Conservation (phyloP, 805 yeast species). For the Dipodascus albidus region DNA sequence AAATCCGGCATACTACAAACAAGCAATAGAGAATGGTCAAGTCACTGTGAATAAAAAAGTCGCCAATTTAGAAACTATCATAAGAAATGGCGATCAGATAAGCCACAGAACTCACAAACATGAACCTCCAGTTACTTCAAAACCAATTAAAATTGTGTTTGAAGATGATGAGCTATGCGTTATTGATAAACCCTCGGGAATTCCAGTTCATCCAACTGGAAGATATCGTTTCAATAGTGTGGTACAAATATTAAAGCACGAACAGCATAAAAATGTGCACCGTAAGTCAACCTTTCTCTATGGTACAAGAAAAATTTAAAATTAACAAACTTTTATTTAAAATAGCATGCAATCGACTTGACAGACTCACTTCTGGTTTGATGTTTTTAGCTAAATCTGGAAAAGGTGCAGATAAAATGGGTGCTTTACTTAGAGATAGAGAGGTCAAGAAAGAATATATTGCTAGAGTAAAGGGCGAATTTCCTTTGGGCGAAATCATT, state of each 20-base stretch:
- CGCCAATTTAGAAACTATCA: conserved; percentile 52
- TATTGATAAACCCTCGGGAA: conserved; percentile 88
- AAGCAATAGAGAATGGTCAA: conserved; percentile 61
- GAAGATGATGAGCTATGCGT: conserved; percentile 73
- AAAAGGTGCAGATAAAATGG: conserved; percentile 65
- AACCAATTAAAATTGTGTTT: conserved; percentile 52
- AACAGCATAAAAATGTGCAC: conserved; percentile 55
- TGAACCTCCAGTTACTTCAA: conserved; percentile 72
- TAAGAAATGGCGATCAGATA: conserved; percentile 76
- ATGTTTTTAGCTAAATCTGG: conserved; percentile 84
- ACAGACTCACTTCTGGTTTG: conserved; percentile 82
- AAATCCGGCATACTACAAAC: conserved; percentile 38
- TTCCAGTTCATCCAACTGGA: conserved; percentile 96
- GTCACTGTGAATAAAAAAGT: conserved; percentile 61
- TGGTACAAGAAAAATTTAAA: not conserved
- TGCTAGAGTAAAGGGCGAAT: conserved; percentile 80
- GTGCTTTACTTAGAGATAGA: conserved; percentile 56
- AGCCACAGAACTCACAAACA: conserved; percentile 79
- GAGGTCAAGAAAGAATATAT: conserved; percentile 71
- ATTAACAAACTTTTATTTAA: not conserved
- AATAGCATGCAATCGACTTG: conserved; percentile 70
- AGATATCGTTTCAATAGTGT: conserved; percentile 68
- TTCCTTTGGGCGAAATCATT: conserved; percentile 46
- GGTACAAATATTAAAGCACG: conserved; percentile 66
- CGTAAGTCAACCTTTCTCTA: conserved; percentile 20